Evolutionary conservation across 1,284 basidiomycete genomes (phyloP), one percentile per base, ranked within the genome.

Genomic region (Sporisorium iseilematis-ciliati): DNA sequence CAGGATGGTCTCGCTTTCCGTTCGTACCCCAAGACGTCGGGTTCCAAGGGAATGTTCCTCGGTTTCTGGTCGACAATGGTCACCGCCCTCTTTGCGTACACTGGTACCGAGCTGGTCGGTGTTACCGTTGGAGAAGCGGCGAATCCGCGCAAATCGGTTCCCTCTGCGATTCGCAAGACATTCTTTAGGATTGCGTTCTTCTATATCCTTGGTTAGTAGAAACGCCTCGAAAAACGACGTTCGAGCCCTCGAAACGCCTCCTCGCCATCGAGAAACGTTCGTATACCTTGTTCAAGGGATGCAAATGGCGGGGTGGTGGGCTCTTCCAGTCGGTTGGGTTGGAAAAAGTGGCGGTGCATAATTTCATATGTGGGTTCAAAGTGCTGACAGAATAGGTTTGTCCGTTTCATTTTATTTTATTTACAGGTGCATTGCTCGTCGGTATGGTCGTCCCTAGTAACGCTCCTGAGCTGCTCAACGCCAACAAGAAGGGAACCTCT

Each of bases 131-230:
- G 87, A 40, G 87, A 87, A 68, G 82, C 85, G 54, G 81, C 87
- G 80, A 90, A 90, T 83, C 90, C 90, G 7, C 86, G 89, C 56
- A 89, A 89, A 83, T 89, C 88, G 48, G 89, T 90, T 57, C 89
- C 90, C 4, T 86, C 86, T 7, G 89, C 89, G 4, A 89, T 90
- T 80, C 86, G 86, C 65, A 87, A 88, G 78, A 83, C 82, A 2
- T 89, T 89, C 84, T 87, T 85, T 85, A 88, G 90, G 74, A 90
- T 91, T 80, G 81, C 89, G 33, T 86, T 93, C 56, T 93, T 93
- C 88, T 93, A 93, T 81, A 77, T 86, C 38, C 38, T 82, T 41
- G 55, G 89, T 10, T 4, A 7, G 20, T 46, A 46, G 25, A 23
- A 21, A 21, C 12, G 33, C 33, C 33, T 33, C 7, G 33, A 33